Evolutionary conservation across 345 rosid genomes (phyloP).

Genomic region (Aegle marmelos): DNA sequence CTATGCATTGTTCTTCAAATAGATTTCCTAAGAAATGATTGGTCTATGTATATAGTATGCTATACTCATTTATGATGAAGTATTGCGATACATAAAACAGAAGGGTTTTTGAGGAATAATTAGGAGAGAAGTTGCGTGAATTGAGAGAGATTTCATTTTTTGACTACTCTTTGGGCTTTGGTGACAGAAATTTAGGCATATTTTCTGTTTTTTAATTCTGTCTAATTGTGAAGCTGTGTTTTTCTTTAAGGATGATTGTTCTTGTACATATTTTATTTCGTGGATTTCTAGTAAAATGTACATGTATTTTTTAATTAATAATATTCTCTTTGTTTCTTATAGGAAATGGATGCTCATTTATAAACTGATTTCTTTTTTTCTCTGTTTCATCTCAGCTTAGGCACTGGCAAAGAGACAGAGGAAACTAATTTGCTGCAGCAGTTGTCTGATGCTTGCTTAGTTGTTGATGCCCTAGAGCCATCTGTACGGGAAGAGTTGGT

Average conservation of each 20-base stretch:
- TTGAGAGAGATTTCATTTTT: neutral
- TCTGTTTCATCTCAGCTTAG: constrained; percentile 69
- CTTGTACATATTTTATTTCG: neutral
- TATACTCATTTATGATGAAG: too few relatives aligned
- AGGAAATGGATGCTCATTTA: neutral
- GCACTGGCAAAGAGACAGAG: constrained; percentile 96
- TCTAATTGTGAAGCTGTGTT: neutral
- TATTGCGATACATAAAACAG: neutral
- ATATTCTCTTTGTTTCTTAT: neutral
- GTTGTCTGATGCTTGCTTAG: constrained; percentile 93
- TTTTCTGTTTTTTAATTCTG: neutral
- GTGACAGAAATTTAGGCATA: neutral
- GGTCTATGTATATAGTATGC: neutral
- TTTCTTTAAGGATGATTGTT: neutral
- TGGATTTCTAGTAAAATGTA: neutral
- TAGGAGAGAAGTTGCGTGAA: neutral
- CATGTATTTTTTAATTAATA: neutral
- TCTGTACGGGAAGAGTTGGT: constrained; percentile 99
- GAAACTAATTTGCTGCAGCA: constrained; percentile 84
- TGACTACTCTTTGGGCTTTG: neutral
- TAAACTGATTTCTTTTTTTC: neutral
- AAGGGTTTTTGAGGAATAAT: neutral
- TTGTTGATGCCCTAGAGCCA: constrained; percentile 96
- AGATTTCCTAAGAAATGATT: neutral
- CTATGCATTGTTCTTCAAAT: neutral